phyloP scores from a whole-genome alignment of 2,329 filamentous ascomycete genomes.

The Fusarium armeniacum region DNA sequence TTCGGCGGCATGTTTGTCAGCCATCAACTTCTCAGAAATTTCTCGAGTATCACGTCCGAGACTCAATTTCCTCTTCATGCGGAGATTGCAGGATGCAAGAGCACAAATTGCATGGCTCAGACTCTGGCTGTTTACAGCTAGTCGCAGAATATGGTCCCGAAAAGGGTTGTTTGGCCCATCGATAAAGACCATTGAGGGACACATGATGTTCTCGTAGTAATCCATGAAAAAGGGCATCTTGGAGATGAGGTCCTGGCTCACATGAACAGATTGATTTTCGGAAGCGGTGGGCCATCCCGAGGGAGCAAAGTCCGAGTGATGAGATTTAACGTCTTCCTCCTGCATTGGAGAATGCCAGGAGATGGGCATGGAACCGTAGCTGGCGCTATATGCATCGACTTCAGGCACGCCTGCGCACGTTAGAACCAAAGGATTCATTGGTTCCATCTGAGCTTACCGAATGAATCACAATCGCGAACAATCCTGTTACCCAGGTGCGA shows the following conservation, averaged over 20 bases:
- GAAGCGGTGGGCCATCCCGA: constrained; percentile 64
- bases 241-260: constrained; percentile 75
- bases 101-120: constrained; percentile 95
- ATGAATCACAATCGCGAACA: constrained; percentile 68
- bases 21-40: constrained; percentile 62
- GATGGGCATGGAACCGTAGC: constrained; percentile 62
- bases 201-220: constrained; percentile 94
- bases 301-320: constrained; percentile 61
- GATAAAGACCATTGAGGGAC: constrained; percentile 90
- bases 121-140: constrained; percentile 83
- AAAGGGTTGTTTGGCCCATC: constrained; percentile 90
- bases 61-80: constrained; percentile 82
- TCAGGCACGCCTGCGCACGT: constrained; percentile 64
- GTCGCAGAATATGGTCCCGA: constrained; percentile 81
- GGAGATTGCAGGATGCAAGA: constrained; percentile 87
- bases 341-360: constrained; percentile 62
- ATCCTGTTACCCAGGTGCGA: constrained; percentile 67
- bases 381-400: constrained; percentile 66
- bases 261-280: constrained; percentile 63
- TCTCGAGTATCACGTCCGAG: constrained; percentile 70
- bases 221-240: constrained; percentile 91
- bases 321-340: constrained; percentile 62
- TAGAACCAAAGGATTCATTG: constrained; percentile 56
- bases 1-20: constrained; percentile 62
- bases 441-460: constrained; percentile 63